Evolutionary conservation across 2,329 filamentous ascomycete species (phyloP).

Genomic region (Trichoderma sp.): DNA sequence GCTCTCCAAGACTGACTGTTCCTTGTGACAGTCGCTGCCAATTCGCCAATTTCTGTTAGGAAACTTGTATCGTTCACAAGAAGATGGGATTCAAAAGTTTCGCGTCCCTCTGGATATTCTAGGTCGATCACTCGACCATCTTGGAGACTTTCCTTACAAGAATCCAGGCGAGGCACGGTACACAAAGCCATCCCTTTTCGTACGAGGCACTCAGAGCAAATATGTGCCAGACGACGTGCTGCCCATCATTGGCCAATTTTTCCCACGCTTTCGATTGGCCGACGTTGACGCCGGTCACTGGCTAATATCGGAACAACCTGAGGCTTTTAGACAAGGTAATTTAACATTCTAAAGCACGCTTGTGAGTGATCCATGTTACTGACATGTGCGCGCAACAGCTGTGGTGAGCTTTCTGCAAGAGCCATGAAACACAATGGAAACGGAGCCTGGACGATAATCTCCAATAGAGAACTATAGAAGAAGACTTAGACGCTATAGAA

Average conservation of each 20-base stretch:
- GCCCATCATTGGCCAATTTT: constrained; percentile 78
- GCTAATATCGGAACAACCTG: constrained; percentile 85
- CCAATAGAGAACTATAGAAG: not conserved
- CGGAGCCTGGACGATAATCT: not conserved
- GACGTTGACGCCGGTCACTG: constrained; percentile 82
- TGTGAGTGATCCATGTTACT: not conserved
- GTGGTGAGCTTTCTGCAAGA: constrained; percentile 13
- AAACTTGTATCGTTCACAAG: constrained; percentile 65
- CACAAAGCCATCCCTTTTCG: constrained; percentile 74
- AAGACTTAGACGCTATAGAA: not conserved
- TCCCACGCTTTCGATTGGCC: constrained; percentile 70
- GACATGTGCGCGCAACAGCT: not conserved
- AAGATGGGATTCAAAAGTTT: constrained; percentile 63
- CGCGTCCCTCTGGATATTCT: constrained; percentile 75
- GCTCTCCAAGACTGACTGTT: not conserved
- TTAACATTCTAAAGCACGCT: not conserved
- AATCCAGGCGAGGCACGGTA: constrained; percentile 68
- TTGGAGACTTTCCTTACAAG: constrained; percentile 88
- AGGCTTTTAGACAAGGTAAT: constrained; percentile 70
- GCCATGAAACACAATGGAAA: not conserved
- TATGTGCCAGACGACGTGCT: constrained; percentile 80
- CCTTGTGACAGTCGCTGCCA: constrained; percentile 50
- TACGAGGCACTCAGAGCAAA: constrained; percentile 72
- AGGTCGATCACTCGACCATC: constrained; percentile 63
- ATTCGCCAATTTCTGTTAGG: constrained; percentile 91